Evolutionary conservation across 768 basidiomycete species (phyloP).

Genomic region (Termitomyces bulborhizus): DNA sequence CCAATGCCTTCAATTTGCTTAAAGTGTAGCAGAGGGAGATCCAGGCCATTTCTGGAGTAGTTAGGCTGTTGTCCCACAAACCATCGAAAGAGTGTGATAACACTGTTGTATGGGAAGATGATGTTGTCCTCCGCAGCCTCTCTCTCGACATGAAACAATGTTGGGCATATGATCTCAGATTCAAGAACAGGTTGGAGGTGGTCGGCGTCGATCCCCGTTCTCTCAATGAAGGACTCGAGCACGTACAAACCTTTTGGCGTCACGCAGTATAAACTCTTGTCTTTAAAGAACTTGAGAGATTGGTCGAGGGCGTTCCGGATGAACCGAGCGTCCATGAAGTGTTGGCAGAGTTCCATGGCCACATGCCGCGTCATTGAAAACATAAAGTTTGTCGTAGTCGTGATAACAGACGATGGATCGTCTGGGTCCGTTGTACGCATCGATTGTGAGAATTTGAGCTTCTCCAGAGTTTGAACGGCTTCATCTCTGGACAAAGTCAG

Average conservation of each 20-base stretch:
- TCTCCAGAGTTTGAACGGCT: constrained; percentile 6
- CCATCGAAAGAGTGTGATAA: constrained; percentile 68
- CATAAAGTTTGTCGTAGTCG: constrained; percentile 12
- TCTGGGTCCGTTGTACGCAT: constrained; percentile 8
- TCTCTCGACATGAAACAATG: constrained; percentile 73
- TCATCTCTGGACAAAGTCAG: constrained; percentile 7
- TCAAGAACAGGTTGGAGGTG: constrained; percentile 56
- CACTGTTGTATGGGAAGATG: constrained; percentile 59
- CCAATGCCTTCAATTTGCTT: constrained; percentile 7
- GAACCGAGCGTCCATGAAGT: constrained; percentile 66
- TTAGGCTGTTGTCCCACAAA: constrained; percentile 67
- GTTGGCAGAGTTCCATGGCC: constrained; percentile 19
- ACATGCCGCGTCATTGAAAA: constrained; percentile 9
- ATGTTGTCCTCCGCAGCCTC: constrained; percentile 71
- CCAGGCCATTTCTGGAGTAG: constrained; percentile 29
- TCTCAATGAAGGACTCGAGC: constrained; percentile 66
- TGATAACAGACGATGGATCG: constrained; percentile 4
- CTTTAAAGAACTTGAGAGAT: constrained; percentile 50
- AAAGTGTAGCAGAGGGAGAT: constrained; percentile 9
- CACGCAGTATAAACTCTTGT: constrained; percentile 56
- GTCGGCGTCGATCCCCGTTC: constrained; percentile 34
- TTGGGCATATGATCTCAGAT: constrained; percentile 71
- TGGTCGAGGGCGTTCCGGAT: constrained; percentile 64
- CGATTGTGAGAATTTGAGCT: constrained; percentile 13
- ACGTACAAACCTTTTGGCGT: constrained; percentile 70